A percentile compares a stretch with the other conserved stretches of the same genome.
These are phyloP conservation scores for Nothomitra cinnamomea DNA, from an alignment of 2,329 filamentous ascomycete species.

Conservation along the genomic window DNA sequence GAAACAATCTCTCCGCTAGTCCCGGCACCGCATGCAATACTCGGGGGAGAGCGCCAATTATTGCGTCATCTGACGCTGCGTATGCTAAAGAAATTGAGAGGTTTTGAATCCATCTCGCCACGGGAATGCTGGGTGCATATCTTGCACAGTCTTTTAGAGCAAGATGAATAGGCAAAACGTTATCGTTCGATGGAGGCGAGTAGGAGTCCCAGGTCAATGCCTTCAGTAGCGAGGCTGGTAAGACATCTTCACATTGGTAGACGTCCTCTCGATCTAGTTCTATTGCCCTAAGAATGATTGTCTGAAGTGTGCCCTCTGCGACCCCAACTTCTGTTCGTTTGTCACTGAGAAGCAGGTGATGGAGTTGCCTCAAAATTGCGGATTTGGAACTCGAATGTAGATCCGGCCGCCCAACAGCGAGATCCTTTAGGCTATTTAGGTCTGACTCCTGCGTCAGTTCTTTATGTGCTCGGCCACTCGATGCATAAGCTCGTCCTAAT, in stretches of 20 bases:
- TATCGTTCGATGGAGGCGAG: conserved; percentile 17
- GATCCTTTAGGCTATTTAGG: conserved; percentile 32
- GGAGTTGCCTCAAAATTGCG: conserved; percentile 43
- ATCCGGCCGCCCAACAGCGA: conserved; percentile 24
- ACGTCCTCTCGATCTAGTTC: conserved; percentile 17
- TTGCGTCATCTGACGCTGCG: conserved; percentile 41
- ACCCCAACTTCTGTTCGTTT: conserved; percentile 29
- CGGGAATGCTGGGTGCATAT: conserved; percentile 13
- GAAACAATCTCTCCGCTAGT: conserved; percentile 59
- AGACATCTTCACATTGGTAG: conserved; percentile 17
- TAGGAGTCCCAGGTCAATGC: conserved; percentile 26
- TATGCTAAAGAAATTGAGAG: conserved; percentile 45
- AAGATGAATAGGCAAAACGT: neutral
- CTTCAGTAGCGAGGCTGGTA: conserved; percentile 22
- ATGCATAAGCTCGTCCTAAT: conserved; percentile 67
- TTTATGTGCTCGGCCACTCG: conserved; percentile 49
- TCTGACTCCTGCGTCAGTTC: conserved; percentile 44
- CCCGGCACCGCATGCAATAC: conserved; percentile 48
- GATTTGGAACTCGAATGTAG: conserved; percentile 34
- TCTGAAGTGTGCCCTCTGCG: conserved; percentile 27
- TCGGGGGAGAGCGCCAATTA: conserved; percentile 50
- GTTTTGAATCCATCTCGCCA: conserved; percentile 40
- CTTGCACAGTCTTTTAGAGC: neutral
- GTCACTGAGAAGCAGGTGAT: conserved; percentile 41
- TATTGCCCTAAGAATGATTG: conserved; percentile 21